Evolutionary conservation across 331 rosid genomes (phyloP).

Genomic region (Prunus yedoensis): DNA sequence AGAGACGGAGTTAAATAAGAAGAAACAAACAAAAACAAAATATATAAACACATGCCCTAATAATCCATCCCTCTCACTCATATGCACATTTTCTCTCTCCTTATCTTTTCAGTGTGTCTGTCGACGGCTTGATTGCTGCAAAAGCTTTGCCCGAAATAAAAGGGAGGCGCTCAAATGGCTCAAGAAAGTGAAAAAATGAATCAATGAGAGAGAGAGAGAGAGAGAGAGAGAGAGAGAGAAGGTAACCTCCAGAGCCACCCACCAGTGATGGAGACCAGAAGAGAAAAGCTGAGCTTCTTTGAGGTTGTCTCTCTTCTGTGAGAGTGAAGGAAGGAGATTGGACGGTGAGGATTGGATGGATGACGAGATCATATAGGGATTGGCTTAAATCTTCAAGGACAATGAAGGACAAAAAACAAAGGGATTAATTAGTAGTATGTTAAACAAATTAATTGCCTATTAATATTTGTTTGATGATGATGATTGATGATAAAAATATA

Average conservation of each 20-base stretch:
- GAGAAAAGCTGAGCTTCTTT: conserved; percentile 33
- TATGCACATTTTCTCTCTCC: conserved; percentile 2
- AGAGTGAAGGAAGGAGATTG: conserved; percentile 27
- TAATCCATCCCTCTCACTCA: conserved; percentile 38
- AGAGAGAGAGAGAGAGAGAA: conserved; percentile 13
- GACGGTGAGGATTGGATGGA: conserved; percentile 30
- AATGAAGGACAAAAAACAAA: conserved; percentile 6
- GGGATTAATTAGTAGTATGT: neutral
- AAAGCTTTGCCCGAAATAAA: conserved; percentile 57
- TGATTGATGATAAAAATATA: neutral
- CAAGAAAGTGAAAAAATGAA: conserved; percentile 12
- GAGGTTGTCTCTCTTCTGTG: conserved; percentile 27
- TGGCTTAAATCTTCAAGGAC: conserved; percentile 4
- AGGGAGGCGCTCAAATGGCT: conserved; percentile 66
- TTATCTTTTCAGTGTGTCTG: conserved; percentile 37
- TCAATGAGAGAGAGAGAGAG: conserved; percentile 18
- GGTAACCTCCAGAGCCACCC: conserved; percentile 60
- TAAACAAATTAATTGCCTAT: neutral
- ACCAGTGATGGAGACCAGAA: conserved; percentile 65
- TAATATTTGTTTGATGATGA: conserved; percentile 6
- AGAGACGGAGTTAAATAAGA: conserved; percentile 49
- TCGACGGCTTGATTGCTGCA: conserved; percentile 67
- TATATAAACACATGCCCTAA: conserved; percentile 47
- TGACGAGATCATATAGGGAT: conserved; percentile 1
- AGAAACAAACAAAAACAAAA: conserved; percentile 24